Conservation (phyloP, 179 eudicot species). For the Amaranthus tricolor region DNA sequence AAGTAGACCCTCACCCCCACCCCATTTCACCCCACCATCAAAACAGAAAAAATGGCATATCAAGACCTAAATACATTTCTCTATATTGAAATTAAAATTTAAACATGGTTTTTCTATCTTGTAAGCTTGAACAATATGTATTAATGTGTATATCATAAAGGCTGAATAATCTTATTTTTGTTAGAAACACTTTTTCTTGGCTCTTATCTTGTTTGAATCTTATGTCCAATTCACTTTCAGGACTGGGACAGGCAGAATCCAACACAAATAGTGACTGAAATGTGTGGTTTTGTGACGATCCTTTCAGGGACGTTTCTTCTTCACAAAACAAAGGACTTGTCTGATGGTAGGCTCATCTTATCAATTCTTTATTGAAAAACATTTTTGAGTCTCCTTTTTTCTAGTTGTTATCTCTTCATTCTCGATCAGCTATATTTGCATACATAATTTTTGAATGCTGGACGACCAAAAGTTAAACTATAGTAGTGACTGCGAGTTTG, state of each 20-base stretch:
- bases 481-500: background rate
- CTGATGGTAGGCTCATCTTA: conserved; percentile 40
- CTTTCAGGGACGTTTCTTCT: conserved; percentile 75
- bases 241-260: conserved; percentile 75
- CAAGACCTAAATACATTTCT: background rate
- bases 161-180: background rate
- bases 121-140: background rate
- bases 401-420: background rate
- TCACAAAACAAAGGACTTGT: conserved; percentile 69
- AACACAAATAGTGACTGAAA: conserved; percentile 71
- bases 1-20: background rate
- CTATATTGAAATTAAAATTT: background rate
- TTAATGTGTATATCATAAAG: background rate
- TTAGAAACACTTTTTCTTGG: background rate
- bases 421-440: background rate
- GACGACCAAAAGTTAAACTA: background rate
- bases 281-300: conserved; percentile 76
- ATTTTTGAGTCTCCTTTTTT: background rate
- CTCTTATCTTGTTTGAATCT: background rate
- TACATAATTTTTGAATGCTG: background rate
- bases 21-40: too few relatives aligned
- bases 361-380: background rate
- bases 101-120: background rate
- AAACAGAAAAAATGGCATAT: background rate
- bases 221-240: conserved; percentile 31